Percentiles rank a stretch among this genome's conserved stretches.
These are phyloP conservation scores for Brassica juncea DNA, from an alignment of 345 rosid species.

Conservation along the genomic window DNA sequence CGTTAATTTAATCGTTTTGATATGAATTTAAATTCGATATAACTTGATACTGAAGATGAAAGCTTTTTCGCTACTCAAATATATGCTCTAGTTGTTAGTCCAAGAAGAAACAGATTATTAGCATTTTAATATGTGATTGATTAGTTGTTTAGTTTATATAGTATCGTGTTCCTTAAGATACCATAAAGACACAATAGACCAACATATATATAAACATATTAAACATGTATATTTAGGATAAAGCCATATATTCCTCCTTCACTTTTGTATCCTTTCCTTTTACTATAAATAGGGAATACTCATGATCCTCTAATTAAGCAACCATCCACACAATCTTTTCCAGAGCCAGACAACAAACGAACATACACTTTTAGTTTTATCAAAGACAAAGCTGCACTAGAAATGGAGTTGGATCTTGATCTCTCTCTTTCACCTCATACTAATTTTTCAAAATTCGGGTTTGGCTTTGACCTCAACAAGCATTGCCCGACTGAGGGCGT, in stretches of 20 bases:
- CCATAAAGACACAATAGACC: constrained; percentile 7
- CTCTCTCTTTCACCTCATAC: constrained; percentile 37
- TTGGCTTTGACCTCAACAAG: constrained; percentile 35
- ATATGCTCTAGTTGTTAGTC: background rate
- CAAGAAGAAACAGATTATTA: background rate
- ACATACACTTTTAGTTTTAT: constrained; percentile 13
- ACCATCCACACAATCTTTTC: constrained; percentile 8
- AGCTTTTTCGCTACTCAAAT: background rate
- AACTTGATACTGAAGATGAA: background rate
- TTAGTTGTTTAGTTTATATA: background rate
- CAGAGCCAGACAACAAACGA: constrained; percentile 21
- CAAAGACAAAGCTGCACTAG: constrained; percentile 20
- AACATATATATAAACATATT: background rate
- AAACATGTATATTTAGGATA: background rate
- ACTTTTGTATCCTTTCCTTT: constrained; percentile 11
- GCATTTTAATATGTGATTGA: constrained; percentile 6
- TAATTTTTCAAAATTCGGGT: constrained; percentile 24
- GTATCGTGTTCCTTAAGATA: constrained; percentile 30
- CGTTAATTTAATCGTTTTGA: background rate
- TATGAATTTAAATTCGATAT: background rate
- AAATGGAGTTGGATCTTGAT: constrained; percentile 39
- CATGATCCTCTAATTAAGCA: constrained; percentile 24
- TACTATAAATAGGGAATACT: constrained; percentile 30
- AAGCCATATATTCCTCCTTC: constrained; percentile 25
- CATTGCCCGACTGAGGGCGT: background rate